These are phyloP conservation scores for Apium graveolens DNA, from an alignment of 129 eudicot species.

Conservation along the genomic window DNA sequence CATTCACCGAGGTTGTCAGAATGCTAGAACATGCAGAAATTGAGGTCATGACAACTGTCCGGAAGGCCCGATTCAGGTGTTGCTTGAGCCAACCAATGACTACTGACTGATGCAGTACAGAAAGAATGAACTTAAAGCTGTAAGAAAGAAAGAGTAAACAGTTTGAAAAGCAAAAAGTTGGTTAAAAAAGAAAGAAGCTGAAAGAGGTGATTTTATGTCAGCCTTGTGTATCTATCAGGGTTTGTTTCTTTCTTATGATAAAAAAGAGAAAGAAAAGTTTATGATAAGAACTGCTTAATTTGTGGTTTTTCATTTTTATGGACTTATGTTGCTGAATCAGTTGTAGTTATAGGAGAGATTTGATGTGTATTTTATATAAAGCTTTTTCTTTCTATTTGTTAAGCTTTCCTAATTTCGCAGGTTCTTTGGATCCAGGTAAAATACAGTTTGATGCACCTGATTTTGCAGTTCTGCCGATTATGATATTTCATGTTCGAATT, in stretches of 20 bases:
- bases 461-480: background rate
- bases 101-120: conserved; percentile 44
- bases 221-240: conserved; percentile 85
- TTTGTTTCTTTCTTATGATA: conserved; percentile 70
- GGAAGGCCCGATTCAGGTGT: conserved; percentile 99
- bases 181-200: conserved; percentile 16
- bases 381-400: conserved; percentile 8
- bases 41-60: conserved; percentile 78
- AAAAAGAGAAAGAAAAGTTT: conserved; percentile 34
- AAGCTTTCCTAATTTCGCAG: conserved; percentile 12
- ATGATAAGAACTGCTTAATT: conserved; percentile 53
- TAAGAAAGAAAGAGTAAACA: conserved; percentile 28
- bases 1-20: conserved; percentile 69
- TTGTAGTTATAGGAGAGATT: conserved; percentile 58
- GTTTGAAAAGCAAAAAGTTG: conserved; percentile 6
- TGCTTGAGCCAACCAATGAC: conserved; percentile 96
- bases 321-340: conserved; percentile 50
- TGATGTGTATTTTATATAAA: conserved; percentile 57
- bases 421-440: background rate
- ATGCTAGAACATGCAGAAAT: conserved; percentile 92
- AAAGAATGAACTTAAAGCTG: conserved; percentile 11
- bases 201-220: conserved; percentile 47
- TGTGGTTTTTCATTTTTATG: conserved; percentile 33
- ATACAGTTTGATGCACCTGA: background rate
- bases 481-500: background rate